Base-by-base conservation (phyloP, 2,329 filamentous ascomycete genomes). In the Arthrobotrys conoides region DNA sequence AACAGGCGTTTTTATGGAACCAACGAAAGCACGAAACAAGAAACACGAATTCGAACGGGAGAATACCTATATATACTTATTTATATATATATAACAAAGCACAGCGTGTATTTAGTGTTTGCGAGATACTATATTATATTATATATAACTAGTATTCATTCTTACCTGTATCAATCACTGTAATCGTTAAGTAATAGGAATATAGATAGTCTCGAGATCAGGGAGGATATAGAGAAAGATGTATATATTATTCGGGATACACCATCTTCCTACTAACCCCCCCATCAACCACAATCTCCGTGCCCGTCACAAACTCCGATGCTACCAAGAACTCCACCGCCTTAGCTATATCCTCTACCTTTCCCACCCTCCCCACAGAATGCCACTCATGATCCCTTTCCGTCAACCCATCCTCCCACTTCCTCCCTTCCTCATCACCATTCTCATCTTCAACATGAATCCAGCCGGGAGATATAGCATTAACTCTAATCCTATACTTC, bases 341-440 rank as follows among this genome's bases (percentile, higher is more conserved):
- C 27, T 77, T 67, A 18, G 59, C 51, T 16, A 87, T 82, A 81
- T 88, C 87, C 41, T 87, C 86, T 1, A 86, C 86, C 73, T 84
- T 86, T 0, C 87, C 87, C 3, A 88, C 87, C 59, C 87, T 82
- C 2, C 87, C 87, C 6, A 85, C 86, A 30, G 86, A 83, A 82
- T 88, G 87, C 87, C 87, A 88, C 64, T 82, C 75, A 30, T 85
- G 84, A 76, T 88, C 87, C 46, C 85, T 84, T 72, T 85, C 82
- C 1, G 82, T 84, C 80, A 88, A 80, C 0, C 85, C 86, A 3
- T 87, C 85, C 73, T 87, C 86, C 87, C 87, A 88, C 38, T 79
- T 77, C 59, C 64, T 76, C 0, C 84, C 84, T 48, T 83, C 82
- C 80, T 12, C 27, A 46, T 77, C 73, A 41, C 33, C 61, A 18